Conservation (phyloP, 306 rosid species). For the Ammopiptanthus mongolicus region DNA sequence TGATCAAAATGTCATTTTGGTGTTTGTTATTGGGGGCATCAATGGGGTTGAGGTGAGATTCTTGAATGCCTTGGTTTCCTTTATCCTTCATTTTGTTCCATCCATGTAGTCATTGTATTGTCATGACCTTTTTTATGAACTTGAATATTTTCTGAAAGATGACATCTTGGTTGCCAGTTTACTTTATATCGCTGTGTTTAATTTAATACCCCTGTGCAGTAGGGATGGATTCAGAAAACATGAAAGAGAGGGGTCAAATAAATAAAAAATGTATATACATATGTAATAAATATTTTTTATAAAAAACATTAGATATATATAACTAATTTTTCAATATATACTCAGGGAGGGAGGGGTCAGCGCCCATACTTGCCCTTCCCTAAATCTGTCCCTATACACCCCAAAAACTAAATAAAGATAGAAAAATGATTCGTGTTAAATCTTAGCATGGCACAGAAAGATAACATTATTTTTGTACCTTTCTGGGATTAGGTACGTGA, state of each 20-base stretch:
- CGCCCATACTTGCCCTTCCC: too few species aligned
- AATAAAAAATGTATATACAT: too few species aligned
- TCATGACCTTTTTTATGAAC: background rate
- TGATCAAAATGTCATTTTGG: constrained; percentile 79
- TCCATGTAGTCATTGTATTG: background rate
- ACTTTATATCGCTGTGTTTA: background rate
- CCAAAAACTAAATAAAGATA: too few species aligned
- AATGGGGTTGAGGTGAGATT: constrained; percentile 76
- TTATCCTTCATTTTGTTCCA: background rate
- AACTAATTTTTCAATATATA: too few species aligned
- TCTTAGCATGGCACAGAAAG: background rate
- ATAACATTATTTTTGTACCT: constrained; percentile 23
- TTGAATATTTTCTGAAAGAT: background rate
- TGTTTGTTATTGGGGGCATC: constrained; percentile 85
- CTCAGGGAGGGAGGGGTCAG: too few species aligned
- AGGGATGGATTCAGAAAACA: too few species aligned
- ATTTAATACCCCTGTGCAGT: too few species aligned
- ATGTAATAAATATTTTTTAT: too few species aligned
- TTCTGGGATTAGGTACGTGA: constrained; percentile 58
- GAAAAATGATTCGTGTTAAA: too few species aligned
- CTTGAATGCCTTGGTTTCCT: background rate
- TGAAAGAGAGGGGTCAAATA: too few species aligned
- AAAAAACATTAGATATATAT: too few species aligned
- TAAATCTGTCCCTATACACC: too few species aligned
- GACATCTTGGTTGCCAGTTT: background rate